Evolutionary conservation across 495 filamentous ascomycete species (phyloP).

Genomic region (Margaritispora aquatica): DNA sequence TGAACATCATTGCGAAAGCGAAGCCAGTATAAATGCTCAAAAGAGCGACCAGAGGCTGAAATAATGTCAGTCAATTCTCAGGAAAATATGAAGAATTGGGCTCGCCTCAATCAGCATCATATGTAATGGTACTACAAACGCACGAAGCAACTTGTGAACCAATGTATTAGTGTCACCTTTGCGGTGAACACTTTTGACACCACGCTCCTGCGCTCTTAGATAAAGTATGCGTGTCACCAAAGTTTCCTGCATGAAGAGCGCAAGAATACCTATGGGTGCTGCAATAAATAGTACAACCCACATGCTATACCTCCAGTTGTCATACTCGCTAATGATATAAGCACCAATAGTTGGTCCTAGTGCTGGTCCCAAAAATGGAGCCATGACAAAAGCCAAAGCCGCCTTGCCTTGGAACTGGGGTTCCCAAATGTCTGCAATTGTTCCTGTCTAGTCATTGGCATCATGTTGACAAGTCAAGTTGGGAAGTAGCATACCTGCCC

Average conservation of each 20-base stretch:
- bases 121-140: slow-evolving; percentile 8
- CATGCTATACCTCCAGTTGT: slow-evolving; percentile 66
- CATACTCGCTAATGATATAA: slow-evolving; percentile 60
- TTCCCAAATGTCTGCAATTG: slow-evolving; percentile 47
- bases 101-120: slow-evolving; percentile 12
- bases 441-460: slow-evolving; percentile 2
- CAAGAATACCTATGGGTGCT: slow-evolving; percentile 7
- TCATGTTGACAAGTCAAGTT: neutral
- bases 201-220: slow-evolving; percentile 6
- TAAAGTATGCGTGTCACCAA: slow-evolving; percentile 12
- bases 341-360: slow-evolving; percentile 58
- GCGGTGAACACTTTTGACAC: slow-evolving; percentile 7
- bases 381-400: slow-evolving; percentile 56
- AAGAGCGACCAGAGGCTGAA: slow-evolving; percentile 14
- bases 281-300: slow-evolving; percentile 50
- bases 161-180: slow-evolving; percentile 11
- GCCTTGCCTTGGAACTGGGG: slow-evolving; percentile 57
- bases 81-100: neutral
- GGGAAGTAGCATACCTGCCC: slow-evolving; percentile 41
- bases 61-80: neutral
- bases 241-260: slow-evolving; percentile 20
- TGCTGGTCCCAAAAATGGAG: slow-evolving; percentile 60
- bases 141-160: slow-evolving; percentile 7
- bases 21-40: slow-evolving; percentile 21
- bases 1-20: slow-evolving; percentile 22